Evolutionary conservation across 2,329 filamentous ascomycete genomes (phyloP), one percentile per base, ranked within the genome.

Genomic region (Tolypocladium tundrense): DNA sequence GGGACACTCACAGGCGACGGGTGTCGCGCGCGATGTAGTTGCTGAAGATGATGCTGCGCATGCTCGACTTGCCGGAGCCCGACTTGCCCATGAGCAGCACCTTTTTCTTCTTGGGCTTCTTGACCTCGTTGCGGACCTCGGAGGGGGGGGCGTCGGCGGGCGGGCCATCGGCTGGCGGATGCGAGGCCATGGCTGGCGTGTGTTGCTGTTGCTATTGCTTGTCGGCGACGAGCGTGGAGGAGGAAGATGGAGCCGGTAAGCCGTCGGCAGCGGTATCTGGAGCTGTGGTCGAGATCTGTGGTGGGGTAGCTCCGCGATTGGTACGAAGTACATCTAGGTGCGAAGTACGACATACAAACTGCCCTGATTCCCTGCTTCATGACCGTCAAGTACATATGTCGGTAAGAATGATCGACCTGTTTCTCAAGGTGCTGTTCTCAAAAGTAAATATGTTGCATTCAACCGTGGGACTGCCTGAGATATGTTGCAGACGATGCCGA

Each of bases 1-100:
- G 45, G 6, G 33, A 1, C 10, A 71, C 79, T 70, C 68, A 83
- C 80, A 99, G 79, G 59, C 94, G 81, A 43, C 94, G 83, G 8
- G 96, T 96, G 73, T 99, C 94, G 70, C 95, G 91, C 58, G 94
- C 94, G 63, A 97, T 92, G 72, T 97, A 97, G 75, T 97, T 97
- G 79, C 90, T 96, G 76, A 99, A 99, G 72, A 99, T 97, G 69
- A 99, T 97, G 69, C 89, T 94, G 63, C 94, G 85, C 94, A 99
- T 99, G 58, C 91, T 97, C 48, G 92, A 97, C 76, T 99, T 99
- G 57, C 94, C 94, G 0, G 93, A 96, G 57, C 94, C 94, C 62
- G 90, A 96, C 78, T 97, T 97, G 66, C 94, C 94, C 94, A 92
- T 92, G 61, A 92, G 78, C 54, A 92, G 79, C 55, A 92, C 88